Base-by-base conservation (phyloP, 2,329 filamentous ascomycete species). In the Fusarium citri region DNA sequence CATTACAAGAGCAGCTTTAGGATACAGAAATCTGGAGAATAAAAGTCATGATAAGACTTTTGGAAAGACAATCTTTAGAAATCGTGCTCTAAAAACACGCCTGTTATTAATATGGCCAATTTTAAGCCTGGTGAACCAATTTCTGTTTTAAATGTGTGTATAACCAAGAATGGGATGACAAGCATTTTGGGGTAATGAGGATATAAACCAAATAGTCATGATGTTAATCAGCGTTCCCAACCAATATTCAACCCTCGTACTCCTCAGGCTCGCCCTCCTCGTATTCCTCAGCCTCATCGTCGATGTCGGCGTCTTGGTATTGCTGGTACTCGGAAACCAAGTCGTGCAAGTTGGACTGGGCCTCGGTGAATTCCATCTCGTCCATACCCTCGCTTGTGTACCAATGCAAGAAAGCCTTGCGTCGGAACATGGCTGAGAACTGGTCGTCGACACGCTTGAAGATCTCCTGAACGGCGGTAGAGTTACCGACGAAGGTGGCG, bases 341-440 rank as follows among this genome's bases (percentile, higher is more conserved):
- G 84, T 99, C 96, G 88, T 99, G 98, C 95, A 99, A 98, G 89
- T 99, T 99, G 86, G 93, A 97, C 91, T 99, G 96, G 77, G 96
- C 96, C 89, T 99, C 96, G 80, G 96, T 99, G 89, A 99, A 99
- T 88, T 99, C 96, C 96, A 98, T 98, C 91, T 98, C 96, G 86
- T 99, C 96, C 96, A 99, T 99, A 86, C 96, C 96, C 90, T 99
- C 96, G 81, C 94, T 94, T 89, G 96, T 99, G 88, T 98, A 99
- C 96, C 96, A 99, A 88, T 98, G 96, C 90, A 99, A 93, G 94
- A 99, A 99, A 90, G 96, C 96, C 93, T 98, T 99, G 87, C 96
- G 94, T 86, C 95, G 90, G 92, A 99, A 99, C 96, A 99, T 99
- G 83, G 94, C 95, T 86, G 92, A 94, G 91, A 99, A 99, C 88